Base-by-base conservation (phyloP, 352 stramenopile genomes). In the Phytopythium litorale region DNA sequence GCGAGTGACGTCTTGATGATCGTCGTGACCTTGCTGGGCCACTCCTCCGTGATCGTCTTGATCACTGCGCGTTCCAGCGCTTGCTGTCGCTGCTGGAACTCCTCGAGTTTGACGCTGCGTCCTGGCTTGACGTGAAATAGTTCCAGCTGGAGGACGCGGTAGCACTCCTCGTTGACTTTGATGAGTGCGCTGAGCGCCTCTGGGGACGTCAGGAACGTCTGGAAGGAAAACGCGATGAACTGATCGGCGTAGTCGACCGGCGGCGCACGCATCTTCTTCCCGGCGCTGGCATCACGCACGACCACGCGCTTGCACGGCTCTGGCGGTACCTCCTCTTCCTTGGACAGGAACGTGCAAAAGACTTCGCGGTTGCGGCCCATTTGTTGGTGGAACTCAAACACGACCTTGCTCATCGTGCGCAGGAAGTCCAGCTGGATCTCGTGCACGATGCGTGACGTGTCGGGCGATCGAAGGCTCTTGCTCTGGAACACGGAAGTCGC, bases 381-480 rank as follows among this genome's bases (percentile, higher is more conserved):
- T 56, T 77, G 61, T 38, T 91, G 80, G 42, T 95, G 84, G 32
- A 72, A 87, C n/a, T 92, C 81, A 33, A 98, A 91, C 4, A 98
- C 76, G 35, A 98, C 92, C 57, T 84, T 85, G 73, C 96, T 97
- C 88, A 98, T 97, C 9, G 90, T 90, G 13, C 94, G 86, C 43
- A 97, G 66, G 67, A 96, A 98, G 56, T 96, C 91, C 0, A 96
- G 72, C 64, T 96, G 91, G 48, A 97, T 91, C 64, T 98, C 89
- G 23, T 93, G 76, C 15, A 97, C 57, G 16, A 98, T 71, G 0
- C 74, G 79, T 18, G 84, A 81, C 4, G 88, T 92, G 50, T 95
- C 85, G 3, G 86, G 86, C 25, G 89, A 79, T 0, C 79, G 78
- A 58, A 81, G 60, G 18, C 71, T 83, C 50, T 91, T 92, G 21